Base-by-base conservation (phyloP, 345 rosid species). In the Limnanthes douglasii region DNA sequence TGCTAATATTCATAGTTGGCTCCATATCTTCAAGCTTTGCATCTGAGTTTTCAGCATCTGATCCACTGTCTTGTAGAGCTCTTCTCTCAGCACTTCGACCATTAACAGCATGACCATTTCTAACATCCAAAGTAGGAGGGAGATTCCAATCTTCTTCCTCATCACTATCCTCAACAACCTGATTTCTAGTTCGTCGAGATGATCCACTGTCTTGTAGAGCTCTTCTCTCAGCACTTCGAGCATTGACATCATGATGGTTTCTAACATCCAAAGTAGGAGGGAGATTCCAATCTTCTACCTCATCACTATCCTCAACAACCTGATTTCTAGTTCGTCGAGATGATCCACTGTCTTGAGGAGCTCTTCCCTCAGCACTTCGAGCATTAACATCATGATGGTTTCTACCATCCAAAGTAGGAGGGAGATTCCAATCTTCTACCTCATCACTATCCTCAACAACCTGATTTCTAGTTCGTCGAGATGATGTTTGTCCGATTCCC, bases 401-500 rank as follows among this genome's bases (percentile, higher is more conserved):
- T 31, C 31, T 44, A 25, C 28, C 41, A 27, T 15, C 9, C 1
- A 65, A 31, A 22, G 37, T 45, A 39, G 50, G 11, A 43, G 39
- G n/a, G 18, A 37, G 24, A 41, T 45, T 51, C 57, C 56, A 14
- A 31, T 50, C 46, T 37, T 42, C 53, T 31, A 22, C 37, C 45
- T 64, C 72, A 38, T 67, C 66, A 42, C 54, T 51, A 5, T 68
- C 75, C 43, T 64, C 69, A 3, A 31, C 42, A 20, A 10, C 45
- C 24, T 54, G 60, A 41, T 37, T 35, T 24, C 18, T 31, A 45
- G 46, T 43, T 54, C 36, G 22, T 48, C 9, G 44, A 48, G 34
- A 41, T 45, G 68, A 56, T 61, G 73, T 53, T 56, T 39, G 69
- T 43, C 50, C 73, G 48, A 6, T 42, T 46, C 49, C 68, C 11